Percentiles rank a stretch among this genome's conserved stretches.
Evolutionary conservation across 257 asterid genomes (phyloP).

Genomic region (Knoxia roxburghii): DNA sequence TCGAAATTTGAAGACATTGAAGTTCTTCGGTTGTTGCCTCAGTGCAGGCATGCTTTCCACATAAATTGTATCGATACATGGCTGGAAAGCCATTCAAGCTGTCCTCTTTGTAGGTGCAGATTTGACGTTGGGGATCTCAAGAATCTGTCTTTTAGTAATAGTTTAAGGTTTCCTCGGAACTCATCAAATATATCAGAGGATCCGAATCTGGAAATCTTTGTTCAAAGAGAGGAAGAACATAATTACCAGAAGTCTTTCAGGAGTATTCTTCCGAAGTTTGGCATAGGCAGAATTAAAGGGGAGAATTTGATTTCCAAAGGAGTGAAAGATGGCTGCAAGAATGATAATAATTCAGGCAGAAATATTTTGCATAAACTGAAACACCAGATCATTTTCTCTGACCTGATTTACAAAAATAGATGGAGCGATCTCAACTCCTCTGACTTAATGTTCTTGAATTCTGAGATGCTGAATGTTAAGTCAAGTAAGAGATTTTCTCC

Average conservation of each 20-base stretch:
- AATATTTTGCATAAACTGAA: constrained; percentile 25
- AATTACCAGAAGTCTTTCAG: constrained; percentile 1
- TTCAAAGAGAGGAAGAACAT: constrained; percentile 5
- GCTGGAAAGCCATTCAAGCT: constrained; percentile 52
- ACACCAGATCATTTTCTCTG: constrained; percentile 44
- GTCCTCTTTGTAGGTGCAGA: constrained; percentile 44
- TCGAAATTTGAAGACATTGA: constrained; percentile 18
- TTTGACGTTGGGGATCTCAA: not conserved
- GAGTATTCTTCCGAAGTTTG: not conserved
- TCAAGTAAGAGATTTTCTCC: constrained; percentile 23
- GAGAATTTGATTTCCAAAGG: not conserved
- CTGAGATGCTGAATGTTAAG: constrained; percentile 32
- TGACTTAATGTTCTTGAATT: constrained; percentile 37
- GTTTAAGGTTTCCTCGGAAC: constrained; percentile 5
- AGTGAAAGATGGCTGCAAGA: not conserved
- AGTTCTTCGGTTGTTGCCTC: constrained; percentile 45
- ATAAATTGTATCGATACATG: constrained; percentile 42
- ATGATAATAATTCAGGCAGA: too few species aligned
- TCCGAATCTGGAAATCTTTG: not conserved
- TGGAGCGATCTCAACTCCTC: constrained; percentile 57
- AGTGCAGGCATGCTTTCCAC: constrained; percentile 50
- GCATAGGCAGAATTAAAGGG: not conserved
- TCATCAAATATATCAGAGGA: constrained; percentile 6
- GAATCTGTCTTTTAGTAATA: not conserved
- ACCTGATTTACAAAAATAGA: constrained; percentile 38